Conservation (phyloP, 495 filamentous ascomycete genomes). For the Penicillium coprophilum region DNA sequence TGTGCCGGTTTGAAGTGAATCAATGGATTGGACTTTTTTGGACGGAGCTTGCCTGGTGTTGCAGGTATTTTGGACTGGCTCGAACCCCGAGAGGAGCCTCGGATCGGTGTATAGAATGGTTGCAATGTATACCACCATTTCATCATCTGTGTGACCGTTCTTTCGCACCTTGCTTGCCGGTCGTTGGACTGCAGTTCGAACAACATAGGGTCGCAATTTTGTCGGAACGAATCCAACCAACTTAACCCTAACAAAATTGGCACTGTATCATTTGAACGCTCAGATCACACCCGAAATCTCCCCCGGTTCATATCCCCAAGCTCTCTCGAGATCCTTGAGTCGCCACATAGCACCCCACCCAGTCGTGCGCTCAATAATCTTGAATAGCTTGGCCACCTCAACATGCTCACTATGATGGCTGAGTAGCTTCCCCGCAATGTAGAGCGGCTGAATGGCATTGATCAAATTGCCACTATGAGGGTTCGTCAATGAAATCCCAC, state of each 20-base stretch:
- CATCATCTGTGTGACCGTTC: background rate
- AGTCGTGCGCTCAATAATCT: slow-evolving; percentile 37
- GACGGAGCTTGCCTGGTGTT: background rate
- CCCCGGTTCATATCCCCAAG: slow-evolving; percentile 41
- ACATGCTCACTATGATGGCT: slow-evolving; percentile 43
- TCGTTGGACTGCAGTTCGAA: background rate
- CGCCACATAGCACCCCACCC: slow-evolving; percentile 45
- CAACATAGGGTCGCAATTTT: background rate
- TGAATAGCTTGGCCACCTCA: slow-evolving; percentile 34
- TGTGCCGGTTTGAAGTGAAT: slow-evolving; percentile 19
- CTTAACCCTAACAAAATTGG: too few relatives aligned
- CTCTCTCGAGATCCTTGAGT: slow-evolving; percentile 37
- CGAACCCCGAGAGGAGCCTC: background rate
- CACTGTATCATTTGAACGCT: background rate
- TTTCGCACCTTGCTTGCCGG: background rate
- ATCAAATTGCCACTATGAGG: slow-evolving; percentile 43
- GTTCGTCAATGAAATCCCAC: slow-evolving; percentile 46
- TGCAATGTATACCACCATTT: background rate
- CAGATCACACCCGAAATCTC: slow-evolving; percentile 28
- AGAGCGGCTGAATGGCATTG: slow-evolving; percentile 49
- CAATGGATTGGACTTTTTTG: too few relatives aligned
- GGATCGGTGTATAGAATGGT: background rate
- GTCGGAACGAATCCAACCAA: background rate
- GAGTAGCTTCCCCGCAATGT: slow-evolving; percentile 42
- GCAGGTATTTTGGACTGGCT: background rate